Evolutionary conservation across 345 rosid species (phyloP).

Genomic region (Heritiera littoralis): DNA sequence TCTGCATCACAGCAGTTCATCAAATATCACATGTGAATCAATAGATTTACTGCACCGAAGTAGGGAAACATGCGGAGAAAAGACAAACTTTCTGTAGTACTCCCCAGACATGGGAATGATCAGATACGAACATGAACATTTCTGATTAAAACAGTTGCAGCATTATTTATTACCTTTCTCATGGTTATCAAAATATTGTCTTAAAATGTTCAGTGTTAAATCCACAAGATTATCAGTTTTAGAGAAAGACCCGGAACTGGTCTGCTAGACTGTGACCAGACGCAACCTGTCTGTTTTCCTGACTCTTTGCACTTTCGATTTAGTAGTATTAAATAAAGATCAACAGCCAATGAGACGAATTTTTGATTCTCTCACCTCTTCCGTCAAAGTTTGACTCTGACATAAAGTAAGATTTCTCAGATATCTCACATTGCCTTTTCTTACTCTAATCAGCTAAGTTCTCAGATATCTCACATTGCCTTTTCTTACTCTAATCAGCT

Average conservation of each 20-base stretch:
- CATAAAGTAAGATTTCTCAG: slow-evolving; percentile 1
- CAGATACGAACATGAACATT: slow-evolving; percentile 15
- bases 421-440: neutral
- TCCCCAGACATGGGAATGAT: slow-evolving; percentile 4
- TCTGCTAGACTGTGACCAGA: slow-evolving; percentile 46
- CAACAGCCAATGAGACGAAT: neutral
- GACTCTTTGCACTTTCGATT: neutral
- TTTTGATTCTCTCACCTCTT: neutral
- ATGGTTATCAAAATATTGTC: neutral
- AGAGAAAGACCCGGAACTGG: slow-evolving; percentile 36
- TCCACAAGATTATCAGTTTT: slow-evolving; percentile 14
- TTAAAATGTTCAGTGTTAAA: neutral
- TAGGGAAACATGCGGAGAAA: neutral
- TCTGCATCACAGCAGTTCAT: slow-evolving; percentile 47
- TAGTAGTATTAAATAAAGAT: neutral
- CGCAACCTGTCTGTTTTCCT: slow-evolving; percentile 29
- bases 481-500: neutral
- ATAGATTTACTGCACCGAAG: neutral
- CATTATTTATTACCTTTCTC: neutral
- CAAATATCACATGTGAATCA: neutral
- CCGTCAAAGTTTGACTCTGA: slow-evolving; percentile 27
- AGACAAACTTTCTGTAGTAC: slow-evolving; percentile 5
- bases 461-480: neutral
- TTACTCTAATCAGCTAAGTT: neutral
- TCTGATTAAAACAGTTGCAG: slow-evolving; percentile 20